phyloP scores from a whole-genome alignment of 768 basidiomycete genomes.

The Suillus ampliporus region DNA sequence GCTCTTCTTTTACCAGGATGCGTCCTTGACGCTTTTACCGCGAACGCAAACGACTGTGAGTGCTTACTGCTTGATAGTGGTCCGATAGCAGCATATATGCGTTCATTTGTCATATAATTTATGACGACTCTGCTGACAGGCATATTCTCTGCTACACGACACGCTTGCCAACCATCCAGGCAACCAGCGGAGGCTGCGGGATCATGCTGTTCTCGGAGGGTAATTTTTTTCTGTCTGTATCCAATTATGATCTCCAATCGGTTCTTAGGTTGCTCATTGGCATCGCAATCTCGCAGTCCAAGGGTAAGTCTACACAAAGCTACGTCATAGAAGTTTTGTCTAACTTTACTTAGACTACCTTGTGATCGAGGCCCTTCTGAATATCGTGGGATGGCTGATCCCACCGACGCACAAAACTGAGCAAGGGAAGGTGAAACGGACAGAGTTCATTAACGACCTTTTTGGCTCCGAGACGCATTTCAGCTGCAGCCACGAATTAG shows the following conservation, averaged over 20 bases:
- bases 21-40: slow-evolving; percentile 24
- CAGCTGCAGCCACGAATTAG: slow-evolving; percentile 43
- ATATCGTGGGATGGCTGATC: slow-evolving; percentile 60
- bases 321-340: neutral
- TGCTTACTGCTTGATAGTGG: neutral
- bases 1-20: slow-evolving; percentile 40
- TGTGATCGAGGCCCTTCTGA: slow-evolving; percentile 59
- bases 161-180: slow-evolving; percentile 43
- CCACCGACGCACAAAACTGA: slow-evolving; percentile 47
- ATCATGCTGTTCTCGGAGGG: slow-evolving; percentile 54
- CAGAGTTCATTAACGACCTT: slow-evolving; percentile 56
- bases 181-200: slow-evolving; percentile 55
- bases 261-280: slow-evolving; percentile 52
- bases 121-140: slow-evolving; percentile 43
- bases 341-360: slow-evolving; percentile 51
- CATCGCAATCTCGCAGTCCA: slow-evolving; percentile 49
- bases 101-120: slow-evolving; percentile 16
- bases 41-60: slow-evolving; percentile 17
- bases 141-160: slow-evolving; percentile 59
- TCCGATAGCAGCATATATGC: slow-evolving; percentile 35
- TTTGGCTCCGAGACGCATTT: slow-evolving; percentile 47
- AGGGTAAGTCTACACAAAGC: slow-evolving; percentile 40
- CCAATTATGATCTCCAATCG: slow-evolving; percentile 6
- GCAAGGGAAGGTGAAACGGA: slow-evolving; percentile 43
- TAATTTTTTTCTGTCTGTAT: slow-evolving; percentile 27